phyloP scores from a whole-genome alignment of 75 land plant genomes.

The Larix kaempferi region DNA sequence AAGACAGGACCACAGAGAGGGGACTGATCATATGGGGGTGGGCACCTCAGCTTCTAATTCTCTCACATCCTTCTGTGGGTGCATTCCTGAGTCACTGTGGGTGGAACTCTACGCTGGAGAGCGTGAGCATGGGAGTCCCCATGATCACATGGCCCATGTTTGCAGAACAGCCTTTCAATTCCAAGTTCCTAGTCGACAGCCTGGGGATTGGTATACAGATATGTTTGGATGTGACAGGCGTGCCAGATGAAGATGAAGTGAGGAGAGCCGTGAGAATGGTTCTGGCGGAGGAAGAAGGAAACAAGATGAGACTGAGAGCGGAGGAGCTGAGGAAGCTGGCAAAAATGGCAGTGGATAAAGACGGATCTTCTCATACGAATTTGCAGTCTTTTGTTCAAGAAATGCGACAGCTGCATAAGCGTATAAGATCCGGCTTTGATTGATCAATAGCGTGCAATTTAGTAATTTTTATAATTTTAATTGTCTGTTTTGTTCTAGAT shows the following conservation, averaged over 20 bases:
- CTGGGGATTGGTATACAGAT: not conserved
- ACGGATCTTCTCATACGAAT: not conserved
- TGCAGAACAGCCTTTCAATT: constrained; percentile 21
- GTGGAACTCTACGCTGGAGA: constrained; percentile 13
- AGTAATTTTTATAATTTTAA: too few relatives aligned
- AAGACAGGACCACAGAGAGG: constrained; percentile 4
- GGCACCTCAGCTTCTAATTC: constrained; percentile 7
- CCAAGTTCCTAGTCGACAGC: constrained; percentile 6
- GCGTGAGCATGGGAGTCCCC: constrained; percentile 14
- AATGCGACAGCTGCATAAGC: not conserved
- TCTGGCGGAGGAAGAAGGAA: not conserved
- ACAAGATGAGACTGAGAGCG: not conserved
- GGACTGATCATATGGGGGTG: constrained; percentile 10
- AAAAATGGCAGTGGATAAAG: not conserved
- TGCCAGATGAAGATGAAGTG: not conserved
- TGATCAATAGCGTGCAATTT: too few relatives aligned
- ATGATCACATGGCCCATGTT: constrained; percentile 22
- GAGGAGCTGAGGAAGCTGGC: not conserved
- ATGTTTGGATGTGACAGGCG: not conserved
- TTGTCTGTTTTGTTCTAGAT: too few relatives aligned
- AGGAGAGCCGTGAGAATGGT: not conserved
- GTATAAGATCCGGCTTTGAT: too few relatives aligned
- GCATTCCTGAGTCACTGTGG: constrained; percentile 28
- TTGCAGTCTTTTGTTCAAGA: not conserved
- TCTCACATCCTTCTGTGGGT: constrained; percentile 1